Base-by-base conservation (phyloP, 768 basidiomycete genomes). In the Suillus lakei region DNA sequence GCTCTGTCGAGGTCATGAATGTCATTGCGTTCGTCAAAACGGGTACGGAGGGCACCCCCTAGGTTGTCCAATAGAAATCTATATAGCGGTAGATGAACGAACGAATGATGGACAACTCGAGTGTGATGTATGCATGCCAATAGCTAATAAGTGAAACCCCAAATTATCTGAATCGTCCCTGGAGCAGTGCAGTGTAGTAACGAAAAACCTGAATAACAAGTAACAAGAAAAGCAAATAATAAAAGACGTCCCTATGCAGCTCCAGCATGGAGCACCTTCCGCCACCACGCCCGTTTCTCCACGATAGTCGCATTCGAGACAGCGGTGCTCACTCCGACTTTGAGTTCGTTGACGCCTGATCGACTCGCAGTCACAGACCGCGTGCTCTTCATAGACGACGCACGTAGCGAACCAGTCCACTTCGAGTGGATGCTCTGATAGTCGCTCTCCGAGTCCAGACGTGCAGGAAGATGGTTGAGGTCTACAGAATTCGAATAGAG, bases 221-320 rank as follows among this genome's bases (percentile, higher is more conserved):
- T 59, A 54, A 54, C 26, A 64, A 59, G 48, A 51, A 63, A 34
- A 58, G 23, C 21, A 54, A 26, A 8, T 8, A 39, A 55, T n/a
- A 65, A 56, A 10, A 58, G 5, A 16, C n/a, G 55, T n/a, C 18
- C 32, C 21, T 34, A 30, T 59, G 39, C 39, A 28, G 18, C 39
- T 23, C 54, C 62, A 2, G 39, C 26, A 28, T 28, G 74, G 21
- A 76, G 67, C 51, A 77, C 75, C 59, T 76, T 76, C 55, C 71
- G 73, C 75, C 75, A 76, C 75, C 75, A 76, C 23, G 67, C 64
- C n/a, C 73, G 70, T 30, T 68, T 75, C 54, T 73, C 76, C 38
- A 55, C 8, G 1, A 28, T 43, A 16, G 32, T 28, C 15, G 56
- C 34, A 60, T 58, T 65, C 9, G 58, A 61, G 12, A 21, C 30